These are phyloP conservation scores for Eucalyptus grandis DNA, from an alignment of 345 rosid genomes.

Conservation along the genomic window DNA sequence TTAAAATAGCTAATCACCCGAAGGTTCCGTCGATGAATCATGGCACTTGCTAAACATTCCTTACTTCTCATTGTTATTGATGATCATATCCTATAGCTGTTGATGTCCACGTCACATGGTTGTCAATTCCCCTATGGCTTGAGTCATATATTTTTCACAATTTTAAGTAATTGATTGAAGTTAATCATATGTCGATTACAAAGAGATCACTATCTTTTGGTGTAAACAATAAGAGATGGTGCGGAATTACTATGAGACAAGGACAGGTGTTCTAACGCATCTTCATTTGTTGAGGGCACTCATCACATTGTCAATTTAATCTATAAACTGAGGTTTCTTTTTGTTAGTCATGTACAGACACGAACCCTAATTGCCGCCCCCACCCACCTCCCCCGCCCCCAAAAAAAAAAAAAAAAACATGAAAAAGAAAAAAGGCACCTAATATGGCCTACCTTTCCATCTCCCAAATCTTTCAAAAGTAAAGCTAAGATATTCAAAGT, in stretches of 20 bases:
- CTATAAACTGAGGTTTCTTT: neutral
- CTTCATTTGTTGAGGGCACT: neutral
- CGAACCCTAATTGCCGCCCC: neutral
- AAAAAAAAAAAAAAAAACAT: no score
- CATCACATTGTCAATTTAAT: neutral
- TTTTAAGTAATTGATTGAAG: neutral
- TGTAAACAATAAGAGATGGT: neutral
- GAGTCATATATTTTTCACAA: neutral
- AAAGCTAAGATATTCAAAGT: neutral
- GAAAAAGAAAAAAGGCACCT: neutral
- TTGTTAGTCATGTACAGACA: neutral
- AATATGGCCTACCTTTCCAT: neutral
- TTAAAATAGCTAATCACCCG: neutral
- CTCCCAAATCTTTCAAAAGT: neutral
- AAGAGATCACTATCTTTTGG: neutral
- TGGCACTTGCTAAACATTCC: neutral
- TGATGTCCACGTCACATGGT: neutral
- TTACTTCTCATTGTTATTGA: neutral
- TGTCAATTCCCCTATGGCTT: neutral
- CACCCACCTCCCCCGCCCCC: fast-evolving
- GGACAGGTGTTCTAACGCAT: neutral
- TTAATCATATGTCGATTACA: neutral
- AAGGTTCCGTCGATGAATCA: neutral
- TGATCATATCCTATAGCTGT: neutral
- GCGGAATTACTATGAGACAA: neutral